phyloP scores from a whole-genome alignment of 2,329 filamentous ascomycete species.

The Cyanodermella asteris region DNA sequence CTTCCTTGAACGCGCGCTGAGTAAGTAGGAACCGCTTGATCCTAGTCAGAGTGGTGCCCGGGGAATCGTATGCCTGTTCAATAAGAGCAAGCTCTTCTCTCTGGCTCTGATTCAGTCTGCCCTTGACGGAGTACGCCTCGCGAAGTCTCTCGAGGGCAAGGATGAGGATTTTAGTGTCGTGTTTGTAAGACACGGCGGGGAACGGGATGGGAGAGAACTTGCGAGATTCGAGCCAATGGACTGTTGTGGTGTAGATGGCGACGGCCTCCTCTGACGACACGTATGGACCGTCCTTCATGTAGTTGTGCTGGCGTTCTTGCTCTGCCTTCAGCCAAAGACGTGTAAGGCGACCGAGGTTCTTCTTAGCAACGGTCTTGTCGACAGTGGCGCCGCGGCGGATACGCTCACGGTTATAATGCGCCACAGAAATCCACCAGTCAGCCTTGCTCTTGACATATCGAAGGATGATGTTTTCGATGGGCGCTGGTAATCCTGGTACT shows the following conservation, averaged over 20 bases:
- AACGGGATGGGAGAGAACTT: constrained; percentile 99
- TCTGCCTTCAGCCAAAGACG: constrained; percentile 94
- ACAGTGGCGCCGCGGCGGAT: constrained; percentile 92
- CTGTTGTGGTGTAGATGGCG: constrained; percentile 94
- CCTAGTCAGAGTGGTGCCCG: constrained; percentile 79
- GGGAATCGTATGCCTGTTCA: constrained; percentile 94
- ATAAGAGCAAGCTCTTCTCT: constrained; percentile 91
- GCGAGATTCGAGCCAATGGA: constrained; percentile 94
- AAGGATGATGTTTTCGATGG: constrained; percentile 96
- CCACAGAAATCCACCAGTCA: constrained; percentile 99
- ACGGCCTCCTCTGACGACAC: constrained; percentile 97
- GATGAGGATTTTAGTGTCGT: constrained; percentile 97
- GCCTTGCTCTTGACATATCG: constrained; percentile 98
- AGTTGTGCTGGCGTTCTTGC: constrained; percentile 96
- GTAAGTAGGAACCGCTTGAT: constrained; percentile 97
- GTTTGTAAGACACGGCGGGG: constrained; percentile 96
- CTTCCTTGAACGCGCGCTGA: constrained; percentile 95
- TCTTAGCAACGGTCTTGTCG: constrained; percentile 98
- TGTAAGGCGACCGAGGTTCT: constrained; percentile 87
- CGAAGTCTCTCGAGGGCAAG: constrained; percentile 78
- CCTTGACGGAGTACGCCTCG: constrained; percentile 95
- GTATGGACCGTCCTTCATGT: constrained; percentile 97
- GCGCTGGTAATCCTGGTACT: constrained; percentile 83
- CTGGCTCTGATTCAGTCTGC: constrained; percentile 87
- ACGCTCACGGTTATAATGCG: constrained; percentile 94